Percentiles rank a stretch among this genome's conserved stretches.
phyloP scores from a whole-genome alignment of 495 filamentous ascomycete genomes.

The Amphirosellinia nigrospora region DNA sequence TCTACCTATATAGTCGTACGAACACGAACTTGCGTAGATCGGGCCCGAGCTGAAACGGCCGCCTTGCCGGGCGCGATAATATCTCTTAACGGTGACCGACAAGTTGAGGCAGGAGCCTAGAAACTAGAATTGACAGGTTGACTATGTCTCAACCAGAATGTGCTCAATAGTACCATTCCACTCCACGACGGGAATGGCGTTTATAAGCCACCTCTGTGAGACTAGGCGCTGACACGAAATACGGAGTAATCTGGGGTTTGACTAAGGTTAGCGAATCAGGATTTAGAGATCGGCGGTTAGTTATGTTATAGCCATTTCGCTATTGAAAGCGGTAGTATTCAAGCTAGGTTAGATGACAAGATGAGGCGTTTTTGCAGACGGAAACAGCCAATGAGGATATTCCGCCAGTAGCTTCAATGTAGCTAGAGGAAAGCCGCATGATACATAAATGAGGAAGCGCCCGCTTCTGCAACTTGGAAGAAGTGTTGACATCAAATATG shows the following conservation, averaged over 20 bases:
- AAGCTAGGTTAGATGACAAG: background rate
- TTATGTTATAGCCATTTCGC: background rate
- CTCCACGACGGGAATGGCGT: background rate
- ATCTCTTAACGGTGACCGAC: background rate
- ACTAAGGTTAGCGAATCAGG: background rate
- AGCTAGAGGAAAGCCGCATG: background rate
- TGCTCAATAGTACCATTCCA: background rate
- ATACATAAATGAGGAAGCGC: background rate
- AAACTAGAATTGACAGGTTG: background rate
- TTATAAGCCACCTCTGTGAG: background rate
- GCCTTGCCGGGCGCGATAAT: background rate
- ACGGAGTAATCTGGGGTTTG: constrained; percentile 3
- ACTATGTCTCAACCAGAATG: background rate
- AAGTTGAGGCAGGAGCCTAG: background rate
- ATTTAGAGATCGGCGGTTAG: background rate
- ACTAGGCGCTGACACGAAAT: constrained; percentile 7
- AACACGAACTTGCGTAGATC: background rate
- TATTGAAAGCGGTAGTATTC: background rate
- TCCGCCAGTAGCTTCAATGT: background rate
- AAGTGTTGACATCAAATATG: background rate
- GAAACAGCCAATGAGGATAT: background rate
- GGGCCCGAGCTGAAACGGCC: background rate
- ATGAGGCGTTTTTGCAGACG: background rate
- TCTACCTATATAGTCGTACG: no score
- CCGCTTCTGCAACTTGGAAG: background rate